These are phyloP conservation scores for Talaromyces proteolyticus DNA, from an alignment of 495 filamentous ascomycete species.

Conservation along the genomic window DNA sequence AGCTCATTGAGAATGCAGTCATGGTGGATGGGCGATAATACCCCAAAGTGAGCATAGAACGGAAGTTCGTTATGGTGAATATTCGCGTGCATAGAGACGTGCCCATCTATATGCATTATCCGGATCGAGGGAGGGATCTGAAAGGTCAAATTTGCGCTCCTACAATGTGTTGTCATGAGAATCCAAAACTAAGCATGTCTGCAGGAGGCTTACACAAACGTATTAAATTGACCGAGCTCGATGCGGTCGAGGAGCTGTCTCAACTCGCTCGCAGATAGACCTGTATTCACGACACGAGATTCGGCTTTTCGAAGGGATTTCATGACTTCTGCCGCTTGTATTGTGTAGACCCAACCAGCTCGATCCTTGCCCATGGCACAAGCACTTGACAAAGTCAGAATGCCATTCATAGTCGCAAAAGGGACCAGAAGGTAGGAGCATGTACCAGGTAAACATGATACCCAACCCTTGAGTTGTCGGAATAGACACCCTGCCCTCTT, in stretches of 20 bases:
- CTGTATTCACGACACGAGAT: neutral
- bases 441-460: constrained; percentile 20
- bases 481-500: constrained; percentile 20
- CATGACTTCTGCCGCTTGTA: constrained; percentile 10
- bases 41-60: constrained; percentile 9
- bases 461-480: constrained; percentile 21
- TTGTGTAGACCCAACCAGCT: constrained; percentile 21
- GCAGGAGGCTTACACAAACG: neutral
- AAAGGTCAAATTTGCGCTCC: neutral
- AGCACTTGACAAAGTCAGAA: constrained; percentile 14
- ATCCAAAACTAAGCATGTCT: neutral
- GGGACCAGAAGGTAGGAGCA: too few species aligned
- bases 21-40: constrained; percentile 7
- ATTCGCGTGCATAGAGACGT: neutral
- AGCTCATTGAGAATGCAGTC: constrained; percentile 8
- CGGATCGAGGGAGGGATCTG: neutral
- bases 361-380: constrained; percentile 26
- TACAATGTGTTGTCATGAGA: neutral
- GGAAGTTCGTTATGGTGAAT: constrained; percentile 6
- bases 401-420: neutral
- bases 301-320: neutral
- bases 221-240: constrained; percentile 3
- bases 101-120: neutral
- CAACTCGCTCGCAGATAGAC: neutral
- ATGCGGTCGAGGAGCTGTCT: neutral